Conservation (phyloP, 345 rosid species). For the Gossypium arboreum region DNA sequence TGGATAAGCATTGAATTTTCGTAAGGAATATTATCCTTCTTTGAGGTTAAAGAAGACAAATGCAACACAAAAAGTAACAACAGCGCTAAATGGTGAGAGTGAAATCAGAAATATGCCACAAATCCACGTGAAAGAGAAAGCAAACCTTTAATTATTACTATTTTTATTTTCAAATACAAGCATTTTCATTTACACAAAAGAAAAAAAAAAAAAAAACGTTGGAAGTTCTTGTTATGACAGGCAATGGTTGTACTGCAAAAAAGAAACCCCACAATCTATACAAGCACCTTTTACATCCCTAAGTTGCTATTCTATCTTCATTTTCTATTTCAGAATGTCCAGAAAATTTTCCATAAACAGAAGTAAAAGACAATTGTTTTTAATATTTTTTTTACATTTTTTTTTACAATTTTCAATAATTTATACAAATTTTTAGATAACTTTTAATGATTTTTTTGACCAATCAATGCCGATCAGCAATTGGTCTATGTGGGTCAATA, state of each 20-base stretch:
- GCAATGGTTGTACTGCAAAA: background rate
- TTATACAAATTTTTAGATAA: too few species aligned
- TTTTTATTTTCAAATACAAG: background rate
- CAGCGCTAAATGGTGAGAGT: background rate
- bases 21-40: conserved; percentile 72
- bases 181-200: background rate
- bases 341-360: background rate
- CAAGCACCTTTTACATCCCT: background rate
- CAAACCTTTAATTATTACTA: background rate
- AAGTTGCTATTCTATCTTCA: background rate
- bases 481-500: too few species aligned
- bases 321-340: background rate
- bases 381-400: too few species aligned
- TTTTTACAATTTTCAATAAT: too few species aligned
- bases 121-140: background rate
- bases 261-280: background rate
- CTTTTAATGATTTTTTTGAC: too few species aligned
- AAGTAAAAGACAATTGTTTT: background rate
- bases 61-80: conserved; percentile 11
- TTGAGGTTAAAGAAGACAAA: conserved; percentile 75
- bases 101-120: conserved; percentile 16
- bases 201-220: background rate
- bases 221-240: background rate
- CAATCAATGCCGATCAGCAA: too few species aligned
- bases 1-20: conserved; percentile 67